Conservation (phyloP, 192 early-diverging fungal species). For the Coemansia sp. region DNA sequence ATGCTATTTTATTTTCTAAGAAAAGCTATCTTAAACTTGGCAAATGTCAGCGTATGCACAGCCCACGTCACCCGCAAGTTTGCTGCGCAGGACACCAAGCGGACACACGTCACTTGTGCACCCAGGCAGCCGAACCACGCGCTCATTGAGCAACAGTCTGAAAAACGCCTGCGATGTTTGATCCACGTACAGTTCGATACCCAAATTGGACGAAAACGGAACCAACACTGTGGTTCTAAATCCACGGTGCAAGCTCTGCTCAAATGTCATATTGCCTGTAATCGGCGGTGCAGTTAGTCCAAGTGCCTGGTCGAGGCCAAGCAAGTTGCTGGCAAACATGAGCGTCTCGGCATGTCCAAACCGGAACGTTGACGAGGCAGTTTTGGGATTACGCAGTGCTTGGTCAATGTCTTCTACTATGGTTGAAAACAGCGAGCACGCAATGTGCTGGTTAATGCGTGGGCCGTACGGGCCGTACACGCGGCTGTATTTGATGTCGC, state of each 20-base stretch:
- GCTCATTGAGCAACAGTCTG: slow-evolving; percentile 40
- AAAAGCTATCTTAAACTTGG: not conserved
- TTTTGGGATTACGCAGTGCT: slow-evolving; percentile 5
- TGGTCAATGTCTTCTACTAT: slow-evolving; percentile 20
- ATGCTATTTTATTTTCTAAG: too few relatives aligned
- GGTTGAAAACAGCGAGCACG: slow-evolving; percentile 31
- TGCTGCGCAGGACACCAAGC: slow-evolving; percentile 25
- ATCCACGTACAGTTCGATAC: slow-evolving; percentile 34
- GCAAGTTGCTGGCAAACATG: slow-evolving; percentile 40
- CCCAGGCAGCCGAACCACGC: slow-evolving; percentile 10
- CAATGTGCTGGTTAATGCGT: slow-evolving; percentile 27
- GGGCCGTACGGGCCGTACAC: slow-evolving; percentile 37
- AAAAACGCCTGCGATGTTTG: slow-evolving; percentile 15
- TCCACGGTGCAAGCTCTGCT: slow-evolving; percentile 12
- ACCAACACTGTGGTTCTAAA: slow-evolving; percentile 27
- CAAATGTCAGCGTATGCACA: slow-evolving; percentile 34
- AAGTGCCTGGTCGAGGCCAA: slow-evolving; percentile 26
- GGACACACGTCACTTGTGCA: slow-evolving; percentile 27
- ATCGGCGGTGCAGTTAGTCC: slow-evolving; percentile 19
- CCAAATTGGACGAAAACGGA: slow-evolving; percentile 42
- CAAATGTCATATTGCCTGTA: slow-evolving; percentile 27
- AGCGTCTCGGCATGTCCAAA: slow-evolving; percentile 50
- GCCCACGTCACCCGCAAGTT: slow-evolving; percentile 20
- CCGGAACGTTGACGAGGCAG: slow-evolving; percentile 32
- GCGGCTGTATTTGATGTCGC: slow-evolving; percentile 41